A percentile compares a stretch with the other conserved stretches of the same genome.
Evolutionary conservation across 2,329 filamentous ascomycete genomes (phyloP).

Genomic region (Apiospora saccharicola): DNA sequence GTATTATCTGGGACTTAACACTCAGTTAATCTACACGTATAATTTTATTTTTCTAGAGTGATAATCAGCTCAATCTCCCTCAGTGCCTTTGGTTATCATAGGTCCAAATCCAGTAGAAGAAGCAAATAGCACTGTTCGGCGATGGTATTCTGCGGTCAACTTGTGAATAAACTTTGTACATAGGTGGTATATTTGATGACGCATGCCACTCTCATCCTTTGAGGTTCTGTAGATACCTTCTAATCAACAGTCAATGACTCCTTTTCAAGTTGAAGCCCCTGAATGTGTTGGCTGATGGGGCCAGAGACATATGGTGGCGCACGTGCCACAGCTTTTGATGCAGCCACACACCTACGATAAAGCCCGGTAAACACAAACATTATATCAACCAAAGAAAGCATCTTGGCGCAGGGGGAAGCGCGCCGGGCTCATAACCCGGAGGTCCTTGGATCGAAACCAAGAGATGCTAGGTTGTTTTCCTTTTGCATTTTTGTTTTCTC

Average conservation of each 20-base stretch:
- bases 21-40: background rate
- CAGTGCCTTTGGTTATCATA: background rate
- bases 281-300: background rate
- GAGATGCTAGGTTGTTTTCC: slow-evolving; percentile 33
- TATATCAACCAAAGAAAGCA: slow-evolving; percentile 29
- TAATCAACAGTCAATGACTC: too few species aligned
- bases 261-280: background rate
- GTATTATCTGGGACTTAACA: background rate
- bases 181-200: background rate
- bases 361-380: background rate
- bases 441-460: slow-evolving; percentile 39
- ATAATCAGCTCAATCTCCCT: background rate
- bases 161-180: background rate
- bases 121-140: background rate
- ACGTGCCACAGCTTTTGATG: background rate
- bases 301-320: background rate
- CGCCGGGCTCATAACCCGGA: slow-evolving; percentile 41
- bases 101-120: background rate
- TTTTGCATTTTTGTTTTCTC: background rate
- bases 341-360: background rate
- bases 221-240: background rate
- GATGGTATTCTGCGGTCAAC: background rate
- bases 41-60: background rate
- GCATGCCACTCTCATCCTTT: background rate
- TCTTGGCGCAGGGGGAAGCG: slow-evolving; percentile 39